phyloP scores from a whole-genome alignment of 306 rosid genomes.

The Trifolium repens region DNA sequence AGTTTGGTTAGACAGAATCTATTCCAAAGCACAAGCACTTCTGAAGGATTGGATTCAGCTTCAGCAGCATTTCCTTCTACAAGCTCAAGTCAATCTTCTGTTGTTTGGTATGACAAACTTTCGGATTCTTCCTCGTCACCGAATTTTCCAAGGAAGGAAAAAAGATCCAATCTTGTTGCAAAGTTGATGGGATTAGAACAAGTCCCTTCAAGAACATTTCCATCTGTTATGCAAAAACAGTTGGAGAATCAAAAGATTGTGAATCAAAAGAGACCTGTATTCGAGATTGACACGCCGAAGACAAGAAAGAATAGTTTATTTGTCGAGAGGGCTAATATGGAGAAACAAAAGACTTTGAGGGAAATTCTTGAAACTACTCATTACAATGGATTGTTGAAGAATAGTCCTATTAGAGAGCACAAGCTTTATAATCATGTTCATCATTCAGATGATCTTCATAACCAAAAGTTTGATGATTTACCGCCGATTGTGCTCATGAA shows the following conservation, averaged over 20 bases:
- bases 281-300: slow-evolving; percentile 60
- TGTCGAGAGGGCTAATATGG: slow-evolving; percentile 48
- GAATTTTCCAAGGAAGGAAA: slow-evolving; percentile 47
- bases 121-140: slow-evolving; percentile 59
- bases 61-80: slow-evolving; percentile 59
- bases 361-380: slow-evolving; percentile 74
- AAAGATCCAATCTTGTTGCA: slow-evolving; percentile 71
- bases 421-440: slow-evolving; percentile 26
- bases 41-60: slow-evolving; percentile 48
- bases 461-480: slow-evolving; percentile 40
- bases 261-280: slow-evolving; percentile 57
- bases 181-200: slow-evolving; percentile 92
- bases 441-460: slow-evolving; percentile 35
- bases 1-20: slow-evolving; percentile 50
- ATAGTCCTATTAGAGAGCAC: slow-evolving; percentile 49
- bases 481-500: slow-evolving; percentile 81
- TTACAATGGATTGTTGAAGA: slow-evolving; percentile 62
- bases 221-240: slow-evolving; percentile 48
- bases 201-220: slow-evolving; percentile 52
- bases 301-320: slow-evolving; percentile 45
- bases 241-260: slow-evolving; percentile 55
- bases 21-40: slow-evolving; percentile 32
- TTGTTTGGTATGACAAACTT: slow-evolving; percentile 45
- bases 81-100: slow-evolving; percentile 73
- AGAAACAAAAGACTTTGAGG: slow-evolving; percentile 56